Conservation (phyloP, 1,139 yeast species). For the Debaryomyces sp. region DNA sequence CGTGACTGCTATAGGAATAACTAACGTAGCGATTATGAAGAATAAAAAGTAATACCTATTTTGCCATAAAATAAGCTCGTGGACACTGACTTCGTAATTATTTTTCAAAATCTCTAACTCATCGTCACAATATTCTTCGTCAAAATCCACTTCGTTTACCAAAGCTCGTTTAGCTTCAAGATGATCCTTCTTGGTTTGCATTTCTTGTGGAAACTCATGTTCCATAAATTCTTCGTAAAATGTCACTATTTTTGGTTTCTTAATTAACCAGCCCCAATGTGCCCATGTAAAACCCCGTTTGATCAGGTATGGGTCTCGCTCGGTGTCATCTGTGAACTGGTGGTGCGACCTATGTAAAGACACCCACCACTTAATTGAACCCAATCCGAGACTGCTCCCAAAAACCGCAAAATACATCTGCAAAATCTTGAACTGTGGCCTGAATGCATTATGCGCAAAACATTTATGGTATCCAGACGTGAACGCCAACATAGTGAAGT, state of each 20-base stretch:
- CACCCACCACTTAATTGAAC: slow-evolving; percentile 65
- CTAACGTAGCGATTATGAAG: slow-evolving; percentile 47
- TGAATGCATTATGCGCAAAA: slow-evolving; percentile 60
- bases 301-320: slow-evolving; percentile 66
- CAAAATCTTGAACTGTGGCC: slow-evolving; percentile 33
- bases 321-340: slow-evolving; percentile 63
- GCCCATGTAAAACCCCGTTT: slow-evolving; percentile 61
- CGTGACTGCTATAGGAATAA: slow-evolving; percentile 52
- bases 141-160: slow-evolving; percentile 11
- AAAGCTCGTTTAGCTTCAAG: slow-evolving; percentile 4
- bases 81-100: slow-evolving; percentile 21
- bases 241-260: slow-evolving; percentile 47
- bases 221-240: slow-evolving; percentile 42
- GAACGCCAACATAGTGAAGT: slow-evolving; percentile 43
- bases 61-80: slow-evolving; percentile 59
- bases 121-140: slow-evolving; percentile 35
- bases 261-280: slow-evolving; percentile 66
- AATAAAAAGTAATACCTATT: slow-evolving; percentile 47
- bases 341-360: slow-evolving; percentile 72
- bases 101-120: slow-evolving; percentile 22
- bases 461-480: slow-evolving; percentile 49
- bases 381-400: slow-evolving; percentile 65
- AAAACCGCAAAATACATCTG: slow-evolving; percentile 51
- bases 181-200: background rate
- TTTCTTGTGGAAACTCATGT: slow-evolving; percentile 42